Percentiles rank a stretch among this genome's conserved stretches.
These are phyloP conservation scores for Trichoderma sp. DNA, from an alignment of 2,329 filamentous ascomycete species.

Conservation along the genomic window DNA sequence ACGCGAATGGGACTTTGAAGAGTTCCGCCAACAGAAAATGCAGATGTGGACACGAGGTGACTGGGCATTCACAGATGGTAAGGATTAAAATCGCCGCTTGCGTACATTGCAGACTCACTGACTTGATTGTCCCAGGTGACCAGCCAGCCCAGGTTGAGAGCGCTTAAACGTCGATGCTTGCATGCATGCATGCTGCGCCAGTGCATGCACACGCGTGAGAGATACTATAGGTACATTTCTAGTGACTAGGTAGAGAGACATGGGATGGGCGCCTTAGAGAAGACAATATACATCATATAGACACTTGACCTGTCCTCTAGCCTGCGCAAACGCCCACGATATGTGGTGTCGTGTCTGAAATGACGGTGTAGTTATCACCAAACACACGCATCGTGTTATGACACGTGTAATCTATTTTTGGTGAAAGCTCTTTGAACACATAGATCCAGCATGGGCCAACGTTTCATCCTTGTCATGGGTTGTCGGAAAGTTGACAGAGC, in stretches of 20 bases:
- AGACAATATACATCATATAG: not conserved
- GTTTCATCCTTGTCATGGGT: not conserved
- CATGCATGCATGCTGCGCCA: not conserved
- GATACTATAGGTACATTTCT: not conserved
- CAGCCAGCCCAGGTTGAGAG: not conserved
- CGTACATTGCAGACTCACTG: slow-evolving; percentile 1
- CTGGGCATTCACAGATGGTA: slow-evolving; percentile 44
- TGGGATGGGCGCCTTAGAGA: not conserved
- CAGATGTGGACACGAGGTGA: slow-evolving; percentile 52
- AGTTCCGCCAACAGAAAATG: slow-evolving; percentile 75
- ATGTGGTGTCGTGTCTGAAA: not conserved
- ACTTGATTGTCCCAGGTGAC: not conserved
- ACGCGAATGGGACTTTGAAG: slow-evolving; percentile 82
- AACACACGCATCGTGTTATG: not conserved
- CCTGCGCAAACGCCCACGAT: not conserved
- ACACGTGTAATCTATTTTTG: not conserved
- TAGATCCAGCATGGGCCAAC: not conserved
- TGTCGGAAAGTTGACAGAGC: not conserved
- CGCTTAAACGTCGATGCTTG: not conserved
- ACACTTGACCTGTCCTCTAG: not conserved
- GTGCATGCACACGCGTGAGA: not conserved
- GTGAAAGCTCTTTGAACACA: not conserved
- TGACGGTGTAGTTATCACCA: not conserved
- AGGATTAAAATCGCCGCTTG: not conserved
- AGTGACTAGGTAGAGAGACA: not conserved